Evolutionary conservation across 768 basidiomycete genomes (phyloP), one percentile per base, ranked within the genome.

Genomic region (Boletus sp.): DNA sequence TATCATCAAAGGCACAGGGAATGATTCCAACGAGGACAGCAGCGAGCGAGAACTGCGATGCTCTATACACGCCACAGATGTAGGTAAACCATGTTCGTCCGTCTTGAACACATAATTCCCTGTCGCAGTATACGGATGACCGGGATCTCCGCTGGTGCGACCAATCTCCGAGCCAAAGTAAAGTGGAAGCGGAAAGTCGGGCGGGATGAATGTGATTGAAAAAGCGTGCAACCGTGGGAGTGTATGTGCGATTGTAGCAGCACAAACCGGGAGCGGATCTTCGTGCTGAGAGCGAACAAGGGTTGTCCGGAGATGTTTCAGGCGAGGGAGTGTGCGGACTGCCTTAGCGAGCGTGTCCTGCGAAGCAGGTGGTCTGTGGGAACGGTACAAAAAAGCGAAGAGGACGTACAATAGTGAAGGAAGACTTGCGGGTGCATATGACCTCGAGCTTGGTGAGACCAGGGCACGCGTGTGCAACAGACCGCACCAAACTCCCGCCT

Each of bases 151-250:
- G 14, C 32, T 45, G 14, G 54, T 75, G 17, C 76, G 74, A 48
- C 72, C 73, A 11, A 74, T 68, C 25, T 76, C 76, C 46, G 77
- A 68, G 11, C 74, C 76, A 56, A 79, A 75, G 8, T 75, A 76
- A 47, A 76, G 65, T 13, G 79, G 77, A 14, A 82, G 72, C 4
- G 79, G 74, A 29, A 83, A 74, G 8, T 81, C 79, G 60, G 78
- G 76, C 0, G 84, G 79, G 46, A 90, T 79, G 70, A 87, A 88
- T 2, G 83, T 79, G 48, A 90, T 76, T 13, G 77, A 76, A 70
- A 90, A 90, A 21, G 75, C 71, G 23, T 74, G 69, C n/a, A 90
- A 74, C 27, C 84, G 84, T 0, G 88, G 88, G 59, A 87, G 87
- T 30, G 75, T 72, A 55, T 73, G 80, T 14, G 86, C 86, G 53